Base-by-base conservation (phyloP, 306 rosid species). In the Psophocarpus tetragonolobus region DNA sequence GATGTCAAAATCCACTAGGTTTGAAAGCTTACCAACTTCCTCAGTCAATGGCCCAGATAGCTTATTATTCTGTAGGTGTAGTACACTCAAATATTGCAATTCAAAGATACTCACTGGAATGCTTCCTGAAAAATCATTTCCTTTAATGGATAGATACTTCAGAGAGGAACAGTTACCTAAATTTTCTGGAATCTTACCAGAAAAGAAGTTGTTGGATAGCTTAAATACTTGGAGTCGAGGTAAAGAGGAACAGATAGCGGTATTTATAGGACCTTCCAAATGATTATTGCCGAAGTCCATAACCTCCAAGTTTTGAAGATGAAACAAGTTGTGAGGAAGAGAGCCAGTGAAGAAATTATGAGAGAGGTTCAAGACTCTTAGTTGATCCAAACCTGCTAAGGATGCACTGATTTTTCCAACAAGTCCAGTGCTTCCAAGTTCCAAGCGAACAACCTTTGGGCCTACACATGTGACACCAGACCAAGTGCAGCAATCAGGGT, bases 361-460 rank as follows among this genome's bases (percentile, higher is more conserved):
- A 72, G 84, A 81, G 50, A 81, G 71, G 26, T 74, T 81, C 6
- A 81, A 58, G 20, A 75, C 69, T 68, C 66, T 81, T 14, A 81
- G 33, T 26, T 74, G 76, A 81, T 75, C 84, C 71, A 81, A 36
- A 68, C 67, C 58, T 57, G 81, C 60, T n/a, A 81, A 27, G 21
- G 81, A 42, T 47, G 57, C 77, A 58, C 84, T 67, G 15, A 74
- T 36, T 58, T 69, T 75, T 9, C 80, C 84, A 8, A 3, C 1
- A 26, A 81, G 77, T 75, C 3, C 27, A 44, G 20, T 74, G 81
- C 53, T 75, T 77, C 72, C 61, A 10, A 81, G 81, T 18, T 81
- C 77, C 67, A 81, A 35, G 27, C 36, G 18, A 35, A 81, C 58
- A 58, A 81, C 84, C 67, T 67, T 57, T 13, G 48, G 35, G 58